Base-by-base conservation (phyloP, 345 rosid genomes). In the Microthlaspi erraticum region DNA sequence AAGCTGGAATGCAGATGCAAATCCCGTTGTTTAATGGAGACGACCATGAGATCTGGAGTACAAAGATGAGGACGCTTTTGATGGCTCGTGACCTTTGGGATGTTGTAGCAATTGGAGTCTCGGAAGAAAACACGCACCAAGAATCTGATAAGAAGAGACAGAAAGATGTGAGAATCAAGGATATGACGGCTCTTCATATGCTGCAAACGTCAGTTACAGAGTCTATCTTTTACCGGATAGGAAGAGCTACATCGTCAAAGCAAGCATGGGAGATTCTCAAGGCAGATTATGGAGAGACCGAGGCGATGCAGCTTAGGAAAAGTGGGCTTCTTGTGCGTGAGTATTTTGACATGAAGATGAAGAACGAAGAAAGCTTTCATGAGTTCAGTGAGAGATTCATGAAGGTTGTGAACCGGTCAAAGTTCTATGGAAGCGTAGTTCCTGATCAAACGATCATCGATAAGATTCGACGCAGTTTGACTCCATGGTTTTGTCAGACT, bases 201-300 rank as follows among this genome's bases (percentile, higher is more conserved):
- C 52, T 60, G 26, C 66, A 60, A 2, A 26, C 14, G n/a, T 43
- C 39, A 1, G 39, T 60, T 10, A 60, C 39, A 5, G 52, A 60
- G 2, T 60, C 66, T 5, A 6, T 60, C 8, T 60, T 60, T 29
- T 18, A 14, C 13, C 37, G n/a, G 9, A 60, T 60, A 60, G 51
- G n/a, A n/a, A 60, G 65, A 42, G 65, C 65, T 14, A 60, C 65
- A 2, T 60, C 65, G n/a, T 60, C 65, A 4, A 42, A 60, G 23
- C 51, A 60, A 42, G 51, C 51, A 26, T 60, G 65, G 65, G 65
- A 42, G 20, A 9, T 60, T 41, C 50, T 60, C 8, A 42, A n/a
- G 36, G 65, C 18, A 60, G 23, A 42, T 6, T 60, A 13, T 26
- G 65, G 65, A 41, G 50, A 60, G 37, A 60, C 65, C 18, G 33